Percentiles rank a stretch among this genome's conserved stretches.
These are phyloP conservation scores for Leishmania lainsoni DNA, from an alignment of 208 protist genomes.

Conservation along the genomic window DNA sequence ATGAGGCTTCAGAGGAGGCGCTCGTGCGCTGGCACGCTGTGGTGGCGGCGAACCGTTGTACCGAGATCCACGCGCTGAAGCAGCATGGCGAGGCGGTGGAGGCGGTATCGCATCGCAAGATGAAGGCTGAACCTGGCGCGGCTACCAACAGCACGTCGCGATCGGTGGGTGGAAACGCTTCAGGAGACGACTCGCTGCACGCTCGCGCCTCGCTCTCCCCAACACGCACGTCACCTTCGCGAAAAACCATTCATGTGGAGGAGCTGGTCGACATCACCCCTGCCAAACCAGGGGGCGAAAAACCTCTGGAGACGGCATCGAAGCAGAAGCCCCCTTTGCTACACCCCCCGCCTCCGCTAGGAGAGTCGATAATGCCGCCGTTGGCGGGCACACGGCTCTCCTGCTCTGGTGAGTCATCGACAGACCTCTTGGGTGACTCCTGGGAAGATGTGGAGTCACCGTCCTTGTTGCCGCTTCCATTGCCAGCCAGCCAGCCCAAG, in stretches of 20 bases:
- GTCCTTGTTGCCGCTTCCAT: neutral
- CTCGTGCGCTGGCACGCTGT: slow-evolving; percentile 47
- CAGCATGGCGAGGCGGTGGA: neutral
- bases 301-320: too few relatives aligned
- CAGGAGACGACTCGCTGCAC: neutral
- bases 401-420: neutral
- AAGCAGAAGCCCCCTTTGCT: neutral
- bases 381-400: neutral
- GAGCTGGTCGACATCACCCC: slow-evolving; percentile 4
- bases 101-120: neutral
- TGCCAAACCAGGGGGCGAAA: neutral
- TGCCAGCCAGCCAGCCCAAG: neutral
- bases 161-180: slow-evolving; percentile 3
- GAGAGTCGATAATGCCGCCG: neutral
- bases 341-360: neutral
- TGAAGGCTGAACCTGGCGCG: neutral
- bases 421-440: slow-evolving; percentile 7
- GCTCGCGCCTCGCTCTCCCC: slow-evolving; percentile 8
- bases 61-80: neutral
- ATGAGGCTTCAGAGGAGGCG: slow-evolving; percentile 11
- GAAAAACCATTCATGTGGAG: neutral
- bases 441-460: slow-evolving; percentile 19
- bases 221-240: slow-evolving; percentile 4
- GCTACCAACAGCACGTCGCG: neutral
- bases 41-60: slow-evolving; percentile 23